A percentile compares a stretch with the other conserved stretches of the same genome.
Conservation (phyloP, 306 rosid species). For the Lathyrus aphaca region DNA sequence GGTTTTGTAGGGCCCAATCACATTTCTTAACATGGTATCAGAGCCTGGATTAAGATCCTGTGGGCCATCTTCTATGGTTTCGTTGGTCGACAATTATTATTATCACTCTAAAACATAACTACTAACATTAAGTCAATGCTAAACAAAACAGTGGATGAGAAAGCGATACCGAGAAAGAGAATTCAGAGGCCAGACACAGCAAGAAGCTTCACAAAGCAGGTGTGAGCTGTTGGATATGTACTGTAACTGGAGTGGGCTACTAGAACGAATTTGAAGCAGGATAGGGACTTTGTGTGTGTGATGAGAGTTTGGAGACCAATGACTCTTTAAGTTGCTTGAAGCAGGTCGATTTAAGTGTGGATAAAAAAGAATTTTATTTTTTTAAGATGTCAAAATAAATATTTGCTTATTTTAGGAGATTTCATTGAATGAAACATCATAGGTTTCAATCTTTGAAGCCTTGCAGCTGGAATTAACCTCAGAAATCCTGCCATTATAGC, state of each 20-base stretch:
- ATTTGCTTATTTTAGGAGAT: not conserved
- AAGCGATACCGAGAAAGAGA: not conserved
- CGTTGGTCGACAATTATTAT: not conserved
- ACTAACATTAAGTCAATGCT: not conserved
- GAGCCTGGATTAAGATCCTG: too few species aligned
- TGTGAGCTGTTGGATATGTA: not conserved
- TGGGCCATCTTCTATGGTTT: too few species aligned
- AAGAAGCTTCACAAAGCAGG: slow-evolving; percentile 9
- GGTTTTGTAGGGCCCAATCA: too few species aligned
- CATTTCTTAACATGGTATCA: too few species aligned
- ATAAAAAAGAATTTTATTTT: not conserved
- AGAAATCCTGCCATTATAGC: not conserved
- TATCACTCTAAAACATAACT: not conserved
- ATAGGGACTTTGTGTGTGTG: not conserved
- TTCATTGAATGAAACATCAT: not conserved
- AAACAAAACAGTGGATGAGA: slow-evolving; percentile 13
- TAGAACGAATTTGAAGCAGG: not conserved
- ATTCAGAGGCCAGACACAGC: not conserved
- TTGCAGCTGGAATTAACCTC: slow-evolving; percentile 10
- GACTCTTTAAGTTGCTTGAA: not conserved
- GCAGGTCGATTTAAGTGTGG: slow-evolving; percentile 13
- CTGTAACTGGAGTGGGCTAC: not conserved
- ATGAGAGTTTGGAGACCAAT: slow-evolving; percentile 25
- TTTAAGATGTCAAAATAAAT: not conserved
- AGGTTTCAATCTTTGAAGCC: slow-evolving; percentile 24